A percentile compares a stretch with the other conserved stretches of the same genome.
phyloP scores from a whole-genome alignment of 352 stramenopile genomes.

The Saprolegnia parasitica region DNA sequence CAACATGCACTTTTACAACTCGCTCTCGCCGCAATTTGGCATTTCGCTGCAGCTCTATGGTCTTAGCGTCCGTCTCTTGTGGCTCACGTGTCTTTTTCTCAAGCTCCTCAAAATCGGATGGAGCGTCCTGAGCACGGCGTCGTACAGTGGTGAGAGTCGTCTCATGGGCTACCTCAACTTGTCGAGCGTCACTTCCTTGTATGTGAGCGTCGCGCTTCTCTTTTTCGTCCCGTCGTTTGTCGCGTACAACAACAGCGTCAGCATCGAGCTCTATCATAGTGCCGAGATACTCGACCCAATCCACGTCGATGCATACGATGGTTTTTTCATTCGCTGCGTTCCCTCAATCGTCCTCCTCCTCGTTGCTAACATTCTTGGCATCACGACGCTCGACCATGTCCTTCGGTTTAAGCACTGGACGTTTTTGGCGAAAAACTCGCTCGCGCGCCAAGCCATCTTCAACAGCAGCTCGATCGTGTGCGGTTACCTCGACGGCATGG shows the following conservation, averaged over 20 bases:
- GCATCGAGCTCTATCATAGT: neutral
- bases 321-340: slow-evolving; percentile 10
- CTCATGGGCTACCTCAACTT: slow-evolving; percentile 22
- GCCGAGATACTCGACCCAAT: neutral
- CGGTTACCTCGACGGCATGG: neutral
- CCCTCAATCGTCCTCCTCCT: neutral
- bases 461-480: slow-evolving; percentile 12
- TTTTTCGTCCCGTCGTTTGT: slow-evolving; percentile 15
- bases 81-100: slow-evolving; percentile 8
- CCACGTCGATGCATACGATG: neutral
- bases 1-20: neutral
- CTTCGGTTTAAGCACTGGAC: neutral
- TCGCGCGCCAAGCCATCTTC: slow-evolving; percentile 22
- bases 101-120: neutral
- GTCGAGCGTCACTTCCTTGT: slow-evolving; percentile 6
- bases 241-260: slow-evolving; percentile 10
- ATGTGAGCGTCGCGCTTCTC: neutral
- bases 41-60: slow-evolving; percentile 8
- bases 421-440: neutral
- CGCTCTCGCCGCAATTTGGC: neutral
- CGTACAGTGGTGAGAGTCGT: neutral
- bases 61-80: slow-evolving; percentile 7
- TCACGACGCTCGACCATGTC: slow-evolving; percentile 9
- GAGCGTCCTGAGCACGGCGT: neutral
- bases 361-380: neutral